Evolutionary conservation across 2,329 filamentous ascomycete species (phyloP).

Genomic region (Botrytis porri): DNA sequence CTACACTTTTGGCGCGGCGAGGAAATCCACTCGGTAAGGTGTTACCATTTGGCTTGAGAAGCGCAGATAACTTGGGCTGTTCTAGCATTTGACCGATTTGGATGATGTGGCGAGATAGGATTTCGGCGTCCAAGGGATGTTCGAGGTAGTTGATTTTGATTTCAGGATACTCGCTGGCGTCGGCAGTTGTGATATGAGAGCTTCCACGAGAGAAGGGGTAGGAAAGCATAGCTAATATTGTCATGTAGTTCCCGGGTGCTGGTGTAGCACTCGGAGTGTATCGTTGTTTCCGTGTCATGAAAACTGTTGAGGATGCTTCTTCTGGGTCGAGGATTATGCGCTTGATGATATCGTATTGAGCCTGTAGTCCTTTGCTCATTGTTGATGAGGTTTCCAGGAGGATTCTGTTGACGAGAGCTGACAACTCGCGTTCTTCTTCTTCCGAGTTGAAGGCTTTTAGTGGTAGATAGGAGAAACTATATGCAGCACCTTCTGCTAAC

Average conservation of each 20-base stretch:
- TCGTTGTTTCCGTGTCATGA: not conserved
- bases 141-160: not conserved
- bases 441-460: not conserved
- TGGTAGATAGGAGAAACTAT: not conserved
- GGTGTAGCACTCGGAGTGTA: not conserved
- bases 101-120: not conserved
- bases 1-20: not conserved
- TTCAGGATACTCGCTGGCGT: not conserved
- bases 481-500: not conserved
- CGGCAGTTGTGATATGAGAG: not conserved
- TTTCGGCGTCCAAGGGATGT: not conserved
- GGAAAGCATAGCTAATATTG: not conserved
- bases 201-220: not conserved
- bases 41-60: not conserved
- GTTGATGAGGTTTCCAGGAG: not conserved
- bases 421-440: not conserved
- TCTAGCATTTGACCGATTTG: not conserved
- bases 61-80: not conserved
- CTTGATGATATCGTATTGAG: not conserved
- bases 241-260: not conserved
- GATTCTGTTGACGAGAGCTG: not conserved
- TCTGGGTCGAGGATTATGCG: not conserved
- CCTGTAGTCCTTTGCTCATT: not conserved
- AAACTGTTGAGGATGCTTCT: not conserved
- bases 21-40: not conserved